phyloP scores from a whole-genome alignment of 2,329 filamentous ascomycete species.

The Laburnicola sp. region DNA sequence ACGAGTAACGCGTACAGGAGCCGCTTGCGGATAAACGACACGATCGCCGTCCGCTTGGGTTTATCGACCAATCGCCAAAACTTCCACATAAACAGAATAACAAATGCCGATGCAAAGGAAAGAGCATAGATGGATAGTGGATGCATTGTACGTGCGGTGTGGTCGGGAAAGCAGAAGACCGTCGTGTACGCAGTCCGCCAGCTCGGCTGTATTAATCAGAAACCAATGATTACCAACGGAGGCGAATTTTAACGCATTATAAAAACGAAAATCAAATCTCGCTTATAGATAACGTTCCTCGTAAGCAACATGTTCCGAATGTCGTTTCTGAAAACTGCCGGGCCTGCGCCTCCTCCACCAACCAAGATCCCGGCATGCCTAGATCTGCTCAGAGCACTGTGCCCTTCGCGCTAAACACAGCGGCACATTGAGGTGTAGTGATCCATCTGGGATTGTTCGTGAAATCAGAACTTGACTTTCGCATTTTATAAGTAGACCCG shows the following conservation, averaged over 20 bases:
- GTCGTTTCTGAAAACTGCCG: not conserved
- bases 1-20: not conserved
- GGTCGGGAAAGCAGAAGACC: not conserved
- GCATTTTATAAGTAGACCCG: not conserved
- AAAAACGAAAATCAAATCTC: not conserved
- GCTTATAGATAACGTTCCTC: not conserved
- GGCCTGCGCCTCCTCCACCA: not conserved
- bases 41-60: not conserved
- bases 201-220: not conserved
- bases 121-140: not conserved
- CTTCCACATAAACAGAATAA: conserved; percentile 3
- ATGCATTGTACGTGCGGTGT: not conserved
- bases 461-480: not conserved
- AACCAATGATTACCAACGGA: not conserved
- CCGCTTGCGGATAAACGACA: not conserved
- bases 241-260: not conserved
- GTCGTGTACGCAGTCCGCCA: not conserved
- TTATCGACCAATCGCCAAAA: not conserved
- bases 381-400: too few species aligned
- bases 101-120: not conserved
- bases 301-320: not conserved
- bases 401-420: too few species aligned
- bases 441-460: not conserved
- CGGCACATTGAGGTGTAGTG: too few species aligned
- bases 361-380: too few species aligned